Base-by-base conservation (phyloP, 257 asterid genomes). In the Primulina huaijiensis region DNA sequence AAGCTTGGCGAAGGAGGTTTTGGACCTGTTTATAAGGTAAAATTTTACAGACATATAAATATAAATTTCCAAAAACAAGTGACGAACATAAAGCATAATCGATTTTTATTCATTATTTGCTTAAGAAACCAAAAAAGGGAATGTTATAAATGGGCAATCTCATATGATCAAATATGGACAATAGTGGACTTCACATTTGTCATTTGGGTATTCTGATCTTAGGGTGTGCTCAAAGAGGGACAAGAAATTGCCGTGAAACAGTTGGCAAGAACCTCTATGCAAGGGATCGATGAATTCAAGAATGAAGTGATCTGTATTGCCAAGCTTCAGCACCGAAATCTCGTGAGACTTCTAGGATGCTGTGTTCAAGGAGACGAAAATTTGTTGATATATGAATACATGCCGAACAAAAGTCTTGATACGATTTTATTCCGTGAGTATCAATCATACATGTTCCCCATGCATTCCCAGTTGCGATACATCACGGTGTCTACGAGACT, bases 1-100 rank as follows among this genome's bases (percentile, higher is more conserved):
- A 76, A 70, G 73, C 66, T 76, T 31, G 80, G 80, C 3, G 60
- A 76, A 60, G 72, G 80, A 23, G 80, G 80, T 43, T 76, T 76
- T 60, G 80, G 80, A 23, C 75, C 76, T 12, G 80, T 76, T 14
- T 76, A 70, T 40, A 76, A 76, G 80, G 80, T 70, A 58, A 30
- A 2, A 2, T 17, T 37, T 56, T 4, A 19, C 3, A 14, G 6
- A 25, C 2, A 19, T 58, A 6, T 46, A 12, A 14, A 46, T 2
- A 46, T 4, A 40, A 3, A 11, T 3, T 11, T 9, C 46, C 2
- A 11, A 16, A 46, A 46, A 46, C 56, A 46, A 46, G 56, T 0
- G 56, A 46, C 3, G 6, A 46, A 14, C 56, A 46, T 46, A 14
- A 5, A 46, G 3, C 12, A 5, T 9, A 7, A 10, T 43, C 56